Base-by-base conservation (phyloP, 2,329 filamentous ascomycete genomes). In the Alternaria consortialis region DNA sequence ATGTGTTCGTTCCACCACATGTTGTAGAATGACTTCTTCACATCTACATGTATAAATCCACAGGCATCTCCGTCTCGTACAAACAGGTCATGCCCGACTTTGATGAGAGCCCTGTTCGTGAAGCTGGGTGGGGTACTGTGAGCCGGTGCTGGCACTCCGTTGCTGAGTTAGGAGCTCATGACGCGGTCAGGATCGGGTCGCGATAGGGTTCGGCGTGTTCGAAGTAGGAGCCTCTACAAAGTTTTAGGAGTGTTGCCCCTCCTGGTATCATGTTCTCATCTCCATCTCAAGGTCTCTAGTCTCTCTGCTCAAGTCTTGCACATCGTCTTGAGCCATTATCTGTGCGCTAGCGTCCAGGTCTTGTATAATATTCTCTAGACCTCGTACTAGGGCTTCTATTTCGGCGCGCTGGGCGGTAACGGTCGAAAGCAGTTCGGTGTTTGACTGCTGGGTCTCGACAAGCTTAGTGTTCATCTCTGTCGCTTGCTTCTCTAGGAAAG, bases 371-470 rank as follows among this genome's bases (percentile, higher is more conserved):
- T 76, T 78, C 71, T 89, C 87, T 32, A 90, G 73, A 17, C 83
- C 81, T 17, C 79, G 77, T 20, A 90, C 76, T 53, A 90, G 72
- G 23, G 74, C 80, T 64, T 86, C 83, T 46, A 90, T 87, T 68
- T 90, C 86, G 47, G 79, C 76, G 59, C 86, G 80, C 69, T 90
- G 87, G 40, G 80, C 77, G 47, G 80, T 77, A 5, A 90, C 81
- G 9, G 80, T 82, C 51, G 82, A 80, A 39, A 85, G 77, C 6
- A 88, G 75, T 56, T 82, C 78, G n/a, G 76, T 77, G 67, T 90
- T 90, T 56, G 86, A 79, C 15, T 78, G 68, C 66, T 87, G 83
- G 4, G 84, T 82, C 23, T 75, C 74, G 53, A 82, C 77, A 36
- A 89, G 77, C 58, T 83, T 82, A n/a, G 73, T 65, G 54, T 83